phyloP scores from a whole-genome alignment of 2,329 filamentous ascomycete genomes.

The Ceratocystiopsis minuta region DNA sequence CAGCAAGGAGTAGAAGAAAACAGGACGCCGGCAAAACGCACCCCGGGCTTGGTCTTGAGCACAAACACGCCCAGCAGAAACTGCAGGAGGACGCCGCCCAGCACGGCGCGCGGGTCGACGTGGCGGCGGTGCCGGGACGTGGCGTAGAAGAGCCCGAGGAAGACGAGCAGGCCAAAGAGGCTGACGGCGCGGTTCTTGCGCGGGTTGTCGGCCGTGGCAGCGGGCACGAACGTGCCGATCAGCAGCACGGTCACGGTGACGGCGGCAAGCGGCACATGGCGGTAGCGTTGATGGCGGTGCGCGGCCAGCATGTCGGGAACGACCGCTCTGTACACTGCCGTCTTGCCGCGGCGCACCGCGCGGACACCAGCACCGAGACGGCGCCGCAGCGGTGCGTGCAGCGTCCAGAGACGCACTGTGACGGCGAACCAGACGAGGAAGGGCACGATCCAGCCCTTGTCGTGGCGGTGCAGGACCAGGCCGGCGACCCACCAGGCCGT shows the following conservation, averaged over 20 bases:
- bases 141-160: conserved; percentile 32
- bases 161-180: conserved; percentile 10
- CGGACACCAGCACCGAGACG: background rate
- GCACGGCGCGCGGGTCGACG: conserved; percentile 61
- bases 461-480: conserved; percentile 43
- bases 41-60: conserved; percentile 60
- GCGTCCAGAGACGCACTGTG: conserved; percentile 53
- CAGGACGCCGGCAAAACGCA: background rate
- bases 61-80: conserved; percentile 83
- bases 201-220: conserved; percentile 10
- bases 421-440: conserved; percentile 68
- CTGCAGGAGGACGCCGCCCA: conserved; percentile 75
- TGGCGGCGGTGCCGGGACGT: conserved; percentile 52
- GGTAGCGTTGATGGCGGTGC: background rate
- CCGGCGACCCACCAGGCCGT: conserved; percentile 23
- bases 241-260: conserved; percentile 55
- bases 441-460: conserved; percentile 64
- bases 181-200: conserved; percentile 18
- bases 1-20: background rate
- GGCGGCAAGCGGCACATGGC: conserved; percentile 20
- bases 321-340: no score
- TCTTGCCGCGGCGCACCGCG: background rate
- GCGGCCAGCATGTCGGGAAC: background rate
- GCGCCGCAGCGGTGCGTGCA: conserved; percentile 15
- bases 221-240: conserved; percentile 32